Evolutionary conservation across 345 rosid species (phyloP).

Genomic region (Tarenaya hassleriana): DNA sequence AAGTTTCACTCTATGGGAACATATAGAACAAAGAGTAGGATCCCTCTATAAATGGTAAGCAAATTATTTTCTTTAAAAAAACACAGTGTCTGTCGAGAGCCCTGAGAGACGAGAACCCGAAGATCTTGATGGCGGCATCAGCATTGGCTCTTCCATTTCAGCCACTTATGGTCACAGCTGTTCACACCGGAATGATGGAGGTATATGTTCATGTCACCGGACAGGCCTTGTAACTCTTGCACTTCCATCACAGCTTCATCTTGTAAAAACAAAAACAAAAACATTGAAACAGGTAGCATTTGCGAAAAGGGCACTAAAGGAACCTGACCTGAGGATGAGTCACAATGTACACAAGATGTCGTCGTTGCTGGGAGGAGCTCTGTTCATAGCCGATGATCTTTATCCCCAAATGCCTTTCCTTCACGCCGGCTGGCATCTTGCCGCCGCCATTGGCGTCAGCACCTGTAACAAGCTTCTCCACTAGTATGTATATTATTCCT

Average conservation of each 20-base stretch:
- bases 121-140: conserved; percentile 91
- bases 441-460: conserved; percentile 89
- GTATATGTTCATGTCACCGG: conserved; percentile 28
- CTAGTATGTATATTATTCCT: conserved; percentile 31
- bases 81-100: conserved; percentile 82
- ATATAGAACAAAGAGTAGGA: neutral
- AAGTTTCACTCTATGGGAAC: conserved; percentile 22
- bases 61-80: too few relatives aligned
- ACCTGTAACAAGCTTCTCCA: conserved; percentile 90
- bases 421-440: conserved; percentile 97
- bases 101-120: conserved; percentile 79
- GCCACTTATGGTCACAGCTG: conserved; percentile 88
- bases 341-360: conserved; percentile 87
- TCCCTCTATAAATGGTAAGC: too few relatives aligned
- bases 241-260: neutral
- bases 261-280: neutral
- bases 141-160: conserved; percentile 76
- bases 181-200: conserved; percentile 98
- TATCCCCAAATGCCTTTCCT: conserved; percentile 69
- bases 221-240: neutral
- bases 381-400: conserved; percentile 85
- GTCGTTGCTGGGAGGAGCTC: conserved; percentile 67
- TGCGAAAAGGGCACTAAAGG: conserved; percentile 64
- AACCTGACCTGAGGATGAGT: conserved; percentile 70
- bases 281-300: conserved; percentile 54